phyloP scores from a whole-genome alignment of 2,329 filamentous ascomycete genomes.

The Clarireedia hainanense region DNA sequence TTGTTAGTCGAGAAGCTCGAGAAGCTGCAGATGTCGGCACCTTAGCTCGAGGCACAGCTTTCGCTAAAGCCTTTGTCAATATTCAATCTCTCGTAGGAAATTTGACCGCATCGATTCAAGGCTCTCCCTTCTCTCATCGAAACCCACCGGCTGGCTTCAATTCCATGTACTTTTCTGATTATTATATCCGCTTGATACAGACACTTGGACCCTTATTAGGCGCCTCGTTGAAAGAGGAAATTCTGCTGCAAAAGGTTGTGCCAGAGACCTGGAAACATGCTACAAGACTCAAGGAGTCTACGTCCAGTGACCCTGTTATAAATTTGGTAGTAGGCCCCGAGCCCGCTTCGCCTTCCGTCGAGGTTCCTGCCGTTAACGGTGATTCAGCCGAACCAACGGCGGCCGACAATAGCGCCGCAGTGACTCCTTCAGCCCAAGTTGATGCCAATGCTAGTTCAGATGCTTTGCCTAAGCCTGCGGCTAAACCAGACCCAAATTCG shows the following conservation, averaged over 20 bases:
- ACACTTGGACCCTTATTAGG: conserved; percentile 71
- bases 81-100: conserved; percentile 70
- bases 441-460: not conserved
- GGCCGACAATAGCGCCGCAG: not conserved
- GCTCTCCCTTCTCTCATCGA: conserved; percentile 47
- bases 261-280: conserved; percentile 54
- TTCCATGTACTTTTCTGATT: conserved; percentile 75
- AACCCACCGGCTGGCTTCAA: conserved; percentile 54
- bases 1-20: conserved; percentile 40
- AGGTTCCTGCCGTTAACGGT: not conserved
- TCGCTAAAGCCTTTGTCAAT: conserved; percentile 71
- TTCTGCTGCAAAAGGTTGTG: conserved; percentile 63
- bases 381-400: not conserved
- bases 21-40: conserved; percentile 34
- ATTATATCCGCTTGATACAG: conserved; percentile 66
- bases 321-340: conserved; percentile 13
- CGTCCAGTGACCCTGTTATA: not conserved
- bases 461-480: conserved; percentile 31
- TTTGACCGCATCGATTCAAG: conserved; percentile 66
- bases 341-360: conserved; percentile 8
- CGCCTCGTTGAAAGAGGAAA: conserved; percentile 78
- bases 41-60: conserved; percentile 59
- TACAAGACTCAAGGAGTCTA: conserved; percentile 10
- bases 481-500: conserved; percentile 36
- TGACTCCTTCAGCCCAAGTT: not conserved